Evolutionary conservation across 2,329 filamentous ascomycete genomes (phyloP), one percentile per base, ranked within the genome.

Genomic region (Scolecobasidium constrictum): DNA sequence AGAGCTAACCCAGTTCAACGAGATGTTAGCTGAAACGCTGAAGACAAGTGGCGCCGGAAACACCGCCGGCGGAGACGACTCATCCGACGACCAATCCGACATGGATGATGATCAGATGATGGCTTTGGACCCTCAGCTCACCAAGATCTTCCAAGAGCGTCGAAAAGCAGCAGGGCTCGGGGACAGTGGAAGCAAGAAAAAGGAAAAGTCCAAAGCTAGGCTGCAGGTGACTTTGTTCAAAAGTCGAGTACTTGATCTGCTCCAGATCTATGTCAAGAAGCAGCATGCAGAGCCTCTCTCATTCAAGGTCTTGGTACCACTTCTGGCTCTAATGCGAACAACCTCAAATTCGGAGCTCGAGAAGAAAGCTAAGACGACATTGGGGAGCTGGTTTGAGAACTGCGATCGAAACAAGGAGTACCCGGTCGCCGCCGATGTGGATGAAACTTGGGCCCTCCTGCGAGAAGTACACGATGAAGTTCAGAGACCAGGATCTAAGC

Each of bases 41-140:
- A 80, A 84, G 33, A 88, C 81, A 1, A 57, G 56, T 6, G 58
- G 55, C 42, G 81, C 82, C 38, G 63, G 63, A 16, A 62, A 65
- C 17, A 65, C 71, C 17, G 75, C 81, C 56, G 73, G 78, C 42
- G 74, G 78, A 47, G 72, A 72, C 2, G 72, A 73, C 1, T 77
- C 77, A 21, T 73, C 73, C 7, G 70, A 69, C 11, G 82, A 83
- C 46, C 64, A 68, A 16, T 78, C 75, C 3, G 86, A 94, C 61
- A 94, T 98, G 87, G 83, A 86, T 47, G 90, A 96, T 63, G 87
- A 90, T 15, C 83, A 94, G 57, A 96, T 96, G 92, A 80, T 94
- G 64, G 80, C 80, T 3, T 69, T 96, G 13, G 90, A 96, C 54
- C 75, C 75, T 9, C 82, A 90, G 56, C 76, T 98, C 3, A 77